Evolutionary conservation across 2,329 filamentous ascomycete species (phyloP), one percentile per base, ranked within the genome.

Genomic region (Neopestalotiopsis clavispora): DNA sequence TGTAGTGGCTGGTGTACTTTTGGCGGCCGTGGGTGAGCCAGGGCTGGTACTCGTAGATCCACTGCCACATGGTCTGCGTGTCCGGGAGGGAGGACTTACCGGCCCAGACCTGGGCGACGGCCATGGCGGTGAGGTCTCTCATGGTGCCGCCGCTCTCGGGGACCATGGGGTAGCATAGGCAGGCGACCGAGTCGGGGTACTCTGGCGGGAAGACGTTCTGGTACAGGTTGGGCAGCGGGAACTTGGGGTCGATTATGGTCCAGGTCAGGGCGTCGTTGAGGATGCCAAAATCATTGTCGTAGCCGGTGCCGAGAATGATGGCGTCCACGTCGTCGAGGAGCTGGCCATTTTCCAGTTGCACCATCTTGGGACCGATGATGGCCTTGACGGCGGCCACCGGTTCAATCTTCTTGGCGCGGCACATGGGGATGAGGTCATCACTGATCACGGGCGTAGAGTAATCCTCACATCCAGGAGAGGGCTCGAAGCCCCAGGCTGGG

Each of bases 1-100:
- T 65, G 40, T 56, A 65, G 62, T 56, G 40, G 12, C 62, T 56
- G 62, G n/a, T 40, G 28, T 52, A 65, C 38, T 49, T 65, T 28
- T 65, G 62, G 14, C 62, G 45, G 62, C 62, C 62, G 20, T 65
- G 45, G 12, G 62, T 65, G 12, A 65, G 62, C 62, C 62, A 65
- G n/a, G 62, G 62, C 62, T 65, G 62, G 40, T 65, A 65, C 38
- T 65, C 62, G 38, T 65, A 56, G 38, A 65, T 65, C 62, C 62
- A 65, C 45, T 23, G 20, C 62, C 62, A 65, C 62, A 65, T 65
- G 34, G 62, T 34, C 28, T 45, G 32, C 10, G n/a, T 34, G 38
- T 56, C 45, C 6, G 62, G 62, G 1, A 65, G 62, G 6, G n/a
- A n/a, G 10, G 62, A 65, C 45, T 65, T 65, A 7, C 62, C 62